These are phyloP conservation scores for Talaromyces trachyspermus DNA, from an alignment of 495 filamentous ascomycete genomes.

Conservation along the genomic window DNA sequence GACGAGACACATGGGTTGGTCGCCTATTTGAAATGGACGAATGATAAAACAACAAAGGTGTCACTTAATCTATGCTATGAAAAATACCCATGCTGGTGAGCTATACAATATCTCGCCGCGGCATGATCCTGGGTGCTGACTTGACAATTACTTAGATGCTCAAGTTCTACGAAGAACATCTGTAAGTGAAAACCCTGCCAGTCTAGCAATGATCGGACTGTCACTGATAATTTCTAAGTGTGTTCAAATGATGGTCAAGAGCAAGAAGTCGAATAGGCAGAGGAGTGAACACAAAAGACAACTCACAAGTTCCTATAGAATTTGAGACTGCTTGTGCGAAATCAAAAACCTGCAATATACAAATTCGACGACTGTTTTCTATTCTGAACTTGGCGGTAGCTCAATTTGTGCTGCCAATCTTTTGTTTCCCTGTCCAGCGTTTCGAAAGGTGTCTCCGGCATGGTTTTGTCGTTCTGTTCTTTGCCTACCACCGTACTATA, in stretches of 20 bases:
- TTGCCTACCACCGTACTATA: too few relatives aligned
- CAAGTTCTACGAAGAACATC: conserved; percentile 38
- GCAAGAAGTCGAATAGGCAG: too few relatives aligned
- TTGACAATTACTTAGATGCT: conserved; percentile 32
- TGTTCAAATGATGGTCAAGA: too few relatives aligned
- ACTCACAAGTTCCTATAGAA: too few relatives aligned
- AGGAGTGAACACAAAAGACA: too few relatives aligned
- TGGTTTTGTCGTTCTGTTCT: too few relatives aligned
- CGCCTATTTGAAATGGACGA: conserved; percentile 52
- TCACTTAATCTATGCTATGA: conserved; percentile 33
- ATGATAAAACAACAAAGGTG: conserved; percentile 34
- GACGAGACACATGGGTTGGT: conserved; percentile 32
- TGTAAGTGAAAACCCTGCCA: conserved; percentile 23
- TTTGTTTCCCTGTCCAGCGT: background rate
- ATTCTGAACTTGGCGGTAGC: background rate
- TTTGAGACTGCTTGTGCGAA: too few relatives aligned
- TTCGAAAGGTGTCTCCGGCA: background rate
- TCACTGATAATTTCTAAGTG: conserved; percentile 35
- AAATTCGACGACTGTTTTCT: background rate
- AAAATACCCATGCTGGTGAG: conserved; percentile 31
- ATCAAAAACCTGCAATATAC: background rate
- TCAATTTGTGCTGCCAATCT: too few relatives aligned
- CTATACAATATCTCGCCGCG: background rate
- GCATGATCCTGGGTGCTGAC: background rate
- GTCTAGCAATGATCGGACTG: background rate